Evolutionary conservation across 2,329 filamentous ascomycete species (phyloP).

Genomic region (Apiospora kogelbergensis): DNA sequence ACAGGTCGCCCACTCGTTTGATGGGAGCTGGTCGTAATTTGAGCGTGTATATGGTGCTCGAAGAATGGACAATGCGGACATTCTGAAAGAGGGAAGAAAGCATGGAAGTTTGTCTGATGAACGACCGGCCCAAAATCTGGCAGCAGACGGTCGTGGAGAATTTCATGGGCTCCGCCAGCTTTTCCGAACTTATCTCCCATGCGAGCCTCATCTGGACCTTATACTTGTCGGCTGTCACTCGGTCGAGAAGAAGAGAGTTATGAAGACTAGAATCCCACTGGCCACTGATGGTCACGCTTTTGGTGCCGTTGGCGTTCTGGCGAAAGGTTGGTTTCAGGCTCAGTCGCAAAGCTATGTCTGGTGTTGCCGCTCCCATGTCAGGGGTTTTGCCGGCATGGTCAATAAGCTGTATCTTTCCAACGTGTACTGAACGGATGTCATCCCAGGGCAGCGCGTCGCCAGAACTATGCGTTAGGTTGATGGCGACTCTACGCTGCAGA

Average conservation of each 20-base stretch:
- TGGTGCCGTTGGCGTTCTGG: constrained; percentile 86
- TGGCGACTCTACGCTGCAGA: constrained; percentile 80
- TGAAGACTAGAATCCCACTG: constrained; percentile 98
- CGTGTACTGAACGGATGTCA: constrained; percentile 72
- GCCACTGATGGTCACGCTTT: constrained; percentile 79
- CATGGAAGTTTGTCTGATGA: constrained; percentile 83
- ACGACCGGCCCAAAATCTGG: constrained; percentile 81
- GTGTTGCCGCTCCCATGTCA: constrained; percentile 70
- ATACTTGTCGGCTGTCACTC: constrained; percentile 89
- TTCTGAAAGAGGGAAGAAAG: constrained; percentile 86
- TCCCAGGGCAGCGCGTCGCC: constrained; percentile 88
- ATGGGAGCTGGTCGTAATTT: constrained; percentile 85
- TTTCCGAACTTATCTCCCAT: constrained; percentile 83
- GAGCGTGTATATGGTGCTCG: constrained; percentile 82
- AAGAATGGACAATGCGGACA: constrained; percentile 82
- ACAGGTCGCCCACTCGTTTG: constrained; percentile 88
- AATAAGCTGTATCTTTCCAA: constrained; percentile 79
- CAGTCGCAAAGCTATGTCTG: constrained; percentile 75
- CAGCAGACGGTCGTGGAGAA: constrained; percentile 80
- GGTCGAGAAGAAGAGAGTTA: constrained; percentile 87
- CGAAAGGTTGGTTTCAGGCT: constrained; percentile 76
- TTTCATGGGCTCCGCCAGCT: constrained; percentile 82
- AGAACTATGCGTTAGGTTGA: constrained; percentile 89
- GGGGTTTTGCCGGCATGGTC: constrained; percentile 84
- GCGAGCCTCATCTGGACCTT: constrained; percentile 83